A percentile compares a stretch with the other conserved stretches of the same genome.
These are phyloP conservation scores for Xylaria arbuscula DNA, from an alignment of 2,329 filamentous ascomycete species.

Conservation along the genomic window DNA sequence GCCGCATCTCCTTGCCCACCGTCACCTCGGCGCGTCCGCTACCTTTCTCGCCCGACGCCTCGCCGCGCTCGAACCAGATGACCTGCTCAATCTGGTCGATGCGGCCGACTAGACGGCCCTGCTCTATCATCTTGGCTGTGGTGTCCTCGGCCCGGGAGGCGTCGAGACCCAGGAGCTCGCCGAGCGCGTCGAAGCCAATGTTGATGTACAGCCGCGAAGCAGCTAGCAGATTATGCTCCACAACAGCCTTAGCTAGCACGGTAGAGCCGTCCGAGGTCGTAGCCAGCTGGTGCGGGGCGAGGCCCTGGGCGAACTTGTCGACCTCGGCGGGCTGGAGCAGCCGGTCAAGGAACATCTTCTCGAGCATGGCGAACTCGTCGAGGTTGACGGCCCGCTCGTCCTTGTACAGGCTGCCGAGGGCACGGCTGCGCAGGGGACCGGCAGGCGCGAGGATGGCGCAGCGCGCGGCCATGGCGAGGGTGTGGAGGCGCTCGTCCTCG, in stretches of 20 bases:
- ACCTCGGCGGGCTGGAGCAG: constrained; percentile 86
- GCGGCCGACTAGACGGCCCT: constrained; percentile 84
- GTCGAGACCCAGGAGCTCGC: constrained; percentile 79
- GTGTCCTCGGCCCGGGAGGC: constrained; percentile 88
- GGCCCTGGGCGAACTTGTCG: constrained; percentile 80
- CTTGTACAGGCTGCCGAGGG: constrained; percentile 88
- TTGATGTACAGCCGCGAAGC: constrained; percentile 84
- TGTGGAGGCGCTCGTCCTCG: constrained; percentile 85
- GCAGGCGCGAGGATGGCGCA: constrained; percentile 94
- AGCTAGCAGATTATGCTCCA: constrained; percentile 94
- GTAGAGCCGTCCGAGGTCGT: constrained; percentile 91
- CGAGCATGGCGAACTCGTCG: constrained; percentile 86
- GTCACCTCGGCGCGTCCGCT: constrained; percentile 72
- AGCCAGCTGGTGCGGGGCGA: constrained; percentile 90
- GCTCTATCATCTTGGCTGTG: constrained; percentile 95
- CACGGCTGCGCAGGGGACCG: constrained; percentile 82
- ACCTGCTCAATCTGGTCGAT: constrained; percentile 94
- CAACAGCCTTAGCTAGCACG: constrained; percentile 89
- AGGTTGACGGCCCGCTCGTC: constrained; percentile 84
- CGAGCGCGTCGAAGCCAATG: constrained; percentile 80
- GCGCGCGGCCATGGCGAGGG: constrained; percentile 86
- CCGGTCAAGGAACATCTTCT: constrained; percentile 97
- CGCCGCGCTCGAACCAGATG: constrained; percentile 85
- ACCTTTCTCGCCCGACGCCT: constrained; percentile 75
- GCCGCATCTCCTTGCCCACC: constrained; percentile 77